Conservation (phyloP, 176 grass and related monocot genomes). For the Thalia dealbata region DNA sequence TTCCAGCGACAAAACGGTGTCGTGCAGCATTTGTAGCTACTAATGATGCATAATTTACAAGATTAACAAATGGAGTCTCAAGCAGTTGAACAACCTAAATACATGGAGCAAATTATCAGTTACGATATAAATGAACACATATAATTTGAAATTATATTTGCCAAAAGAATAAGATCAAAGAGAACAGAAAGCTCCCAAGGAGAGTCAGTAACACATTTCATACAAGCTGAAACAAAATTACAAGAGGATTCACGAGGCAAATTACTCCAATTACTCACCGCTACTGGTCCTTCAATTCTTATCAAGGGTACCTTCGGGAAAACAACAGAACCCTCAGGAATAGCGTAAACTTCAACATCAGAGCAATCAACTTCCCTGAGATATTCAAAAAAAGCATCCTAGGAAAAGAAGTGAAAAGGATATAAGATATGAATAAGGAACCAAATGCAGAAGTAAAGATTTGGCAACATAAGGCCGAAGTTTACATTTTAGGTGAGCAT, state of each 20-base stretch:
- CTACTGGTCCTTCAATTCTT: conserved; percentile 82
- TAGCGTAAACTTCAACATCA: conserved; percentile 90
- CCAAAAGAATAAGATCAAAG: neutral
- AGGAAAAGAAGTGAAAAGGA: conserved; percentile 30
- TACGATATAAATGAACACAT: neutral
- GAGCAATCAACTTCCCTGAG: conserved; percentile 60
- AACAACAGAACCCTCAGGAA: conserved; percentile 94
- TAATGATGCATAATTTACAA: conserved; percentile 95
- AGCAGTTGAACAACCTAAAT: conserved; percentile 82
- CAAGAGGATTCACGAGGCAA: neutral
- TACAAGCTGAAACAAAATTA: neutral
- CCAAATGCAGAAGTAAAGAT: neutral
- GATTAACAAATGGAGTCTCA: conserved; percentile 97
- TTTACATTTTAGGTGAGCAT: neutral
- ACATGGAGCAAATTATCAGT: conserved; percentile 20
- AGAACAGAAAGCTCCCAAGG: neutral
- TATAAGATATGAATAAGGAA: conserved; percentile 5
- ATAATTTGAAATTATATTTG: conserved; percentile 15
- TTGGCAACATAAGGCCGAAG: neutral
- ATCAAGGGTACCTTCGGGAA: conserved; percentile 94
- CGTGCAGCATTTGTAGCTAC: conserved; percentile 94
- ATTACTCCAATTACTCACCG: conserved; percentile 53
- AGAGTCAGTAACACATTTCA: neutral
- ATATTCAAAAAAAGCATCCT: conserved; percentile 90
- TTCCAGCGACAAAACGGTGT: conserved; percentile 85